Conservation (phyloP, 2,329 filamentous ascomycete species). For the Xylariales sp. region DNA sequence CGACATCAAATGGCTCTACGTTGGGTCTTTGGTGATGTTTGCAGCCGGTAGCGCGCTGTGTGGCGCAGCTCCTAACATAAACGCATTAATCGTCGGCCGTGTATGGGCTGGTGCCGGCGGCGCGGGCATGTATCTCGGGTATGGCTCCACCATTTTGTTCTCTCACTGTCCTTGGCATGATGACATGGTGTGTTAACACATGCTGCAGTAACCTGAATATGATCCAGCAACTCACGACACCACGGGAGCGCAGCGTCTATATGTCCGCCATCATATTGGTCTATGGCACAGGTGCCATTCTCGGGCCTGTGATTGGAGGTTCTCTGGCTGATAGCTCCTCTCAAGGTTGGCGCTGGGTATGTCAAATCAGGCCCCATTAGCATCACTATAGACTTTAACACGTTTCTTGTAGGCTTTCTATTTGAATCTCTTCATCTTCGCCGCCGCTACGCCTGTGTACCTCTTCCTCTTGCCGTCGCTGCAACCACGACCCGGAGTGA, state of each 20-base stretch:
- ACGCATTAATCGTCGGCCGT: conserved; percentile 44
- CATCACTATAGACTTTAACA: too few relatives aligned
- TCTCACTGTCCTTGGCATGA: too few relatives aligned
- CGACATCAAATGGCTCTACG: conserved; percentile 55
- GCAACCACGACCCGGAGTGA: conserved; percentile 47
- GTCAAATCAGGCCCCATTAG: too few relatives aligned
- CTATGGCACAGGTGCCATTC: conserved; percentile 53
- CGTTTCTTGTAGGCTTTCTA: conserved; percentile 8
- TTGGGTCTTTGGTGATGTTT: conserved; percentile 37
- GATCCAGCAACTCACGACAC: neutral
- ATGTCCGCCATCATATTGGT: conserved; percentile 42
- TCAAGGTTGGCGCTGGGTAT: neutral
- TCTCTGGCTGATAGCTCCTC: conserved; percentile 11
- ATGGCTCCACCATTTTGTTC: too few relatives aligned
- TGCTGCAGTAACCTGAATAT: too few relatives aligned
- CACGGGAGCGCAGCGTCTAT: conserved; percentile 44
- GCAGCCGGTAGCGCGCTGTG: conserved; percentile 52
- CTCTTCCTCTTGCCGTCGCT: conserved; percentile 48
- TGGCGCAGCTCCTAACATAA: conserved; percentile 41
- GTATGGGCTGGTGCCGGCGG: conserved; percentile 25
- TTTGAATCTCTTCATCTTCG: conserved; percentile 53
- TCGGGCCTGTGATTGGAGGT: conserved; percentile 61
- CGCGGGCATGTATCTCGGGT: conserved; percentile 44
- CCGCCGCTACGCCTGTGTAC: conserved; percentile 50
- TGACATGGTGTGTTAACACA: too few relatives aligned